phyloP scores from a whole-genome alignment of 345 rosid species.

The Citrus australasica region DNA sequence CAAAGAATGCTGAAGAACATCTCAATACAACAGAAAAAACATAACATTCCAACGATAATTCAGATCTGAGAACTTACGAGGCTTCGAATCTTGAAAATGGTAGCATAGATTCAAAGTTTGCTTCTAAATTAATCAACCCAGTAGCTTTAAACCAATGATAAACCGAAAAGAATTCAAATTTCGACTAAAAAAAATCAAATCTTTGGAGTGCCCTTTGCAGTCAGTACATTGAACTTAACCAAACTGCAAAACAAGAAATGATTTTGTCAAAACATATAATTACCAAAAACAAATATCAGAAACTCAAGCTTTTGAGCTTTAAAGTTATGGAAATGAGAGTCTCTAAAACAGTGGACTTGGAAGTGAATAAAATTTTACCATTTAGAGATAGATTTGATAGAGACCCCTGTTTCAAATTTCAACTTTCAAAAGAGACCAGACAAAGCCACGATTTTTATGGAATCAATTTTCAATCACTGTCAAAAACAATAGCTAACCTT shows the following conservation, averaged over 20 bases:
- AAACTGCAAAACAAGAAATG: conserved; percentile 13
- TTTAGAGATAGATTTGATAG: conserved; percentile 41
- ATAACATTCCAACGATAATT: conserved; percentile 31
- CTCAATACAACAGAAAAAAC: conserved; percentile 32
- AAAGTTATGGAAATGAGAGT: conserved; percentile 24
- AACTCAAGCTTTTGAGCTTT: neutral
- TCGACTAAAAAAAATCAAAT: conserved; percentile 18
- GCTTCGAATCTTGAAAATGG: conserved; percentile 34
- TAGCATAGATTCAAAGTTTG: conserved; percentile 23
- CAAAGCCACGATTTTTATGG: conserved; percentile 24
- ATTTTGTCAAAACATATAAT: conserved; percentile 7
- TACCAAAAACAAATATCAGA: conserved; percentile 8
- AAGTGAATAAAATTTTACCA: conserved; percentile 27
- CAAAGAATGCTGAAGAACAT: conserved; percentile 19
- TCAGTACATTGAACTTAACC: conserved; percentile 23
- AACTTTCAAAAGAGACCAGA: conserved; percentile 22
- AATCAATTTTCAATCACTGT: conserved; percentile 19
- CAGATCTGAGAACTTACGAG: conserved; percentile 73
- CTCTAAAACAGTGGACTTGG: conserved; percentile 19
- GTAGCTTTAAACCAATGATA: conserved; percentile 17
- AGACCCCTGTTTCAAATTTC: conserved; percentile 24
- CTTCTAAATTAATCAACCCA: conserved; percentile 29
- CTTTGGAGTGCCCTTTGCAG: conserved; percentile 17
- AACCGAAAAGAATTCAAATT: conserved; percentile 19
- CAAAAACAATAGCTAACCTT: conserved; percentile 31